These are phyloP conservation scores for Aureobasidium namibiae DNA, from an alignment of 2,329 filamentous ascomycete genomes.

Conservation along the genomic window DNA sequence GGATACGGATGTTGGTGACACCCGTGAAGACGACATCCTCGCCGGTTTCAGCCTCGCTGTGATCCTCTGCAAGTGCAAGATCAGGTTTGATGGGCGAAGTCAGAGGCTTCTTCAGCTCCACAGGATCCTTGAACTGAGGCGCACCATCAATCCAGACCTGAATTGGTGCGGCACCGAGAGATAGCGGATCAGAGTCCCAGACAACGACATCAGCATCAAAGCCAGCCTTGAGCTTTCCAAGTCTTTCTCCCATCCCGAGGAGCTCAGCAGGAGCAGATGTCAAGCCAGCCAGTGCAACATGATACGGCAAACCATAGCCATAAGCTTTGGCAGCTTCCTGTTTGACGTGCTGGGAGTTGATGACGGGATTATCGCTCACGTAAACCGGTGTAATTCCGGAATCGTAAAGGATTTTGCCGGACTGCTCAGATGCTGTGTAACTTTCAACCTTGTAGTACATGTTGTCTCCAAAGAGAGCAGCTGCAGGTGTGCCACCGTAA, in stretches of 20 bases:
- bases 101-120: slow-evolving; percentile 47
- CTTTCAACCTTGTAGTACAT: slow-evolving; percentile 66
- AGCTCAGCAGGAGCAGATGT: slow-evolving; percentile 33
- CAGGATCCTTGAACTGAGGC: slow-evolving; percentile 41
- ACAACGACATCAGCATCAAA: slow-evolving; percentile 37
- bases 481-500: slow-evolving; percentile 31
- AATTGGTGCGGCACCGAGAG: slow-evolving; percentile 30
- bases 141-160: slow-evolving; percentile 37
- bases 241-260: slow-evolving; percentile 30
- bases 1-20: slow-evolving; percentile 44
- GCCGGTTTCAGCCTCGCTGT: slow-evolving; percentile 25
- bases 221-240: slow-evolving; percentile 33
- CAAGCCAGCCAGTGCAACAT: slow-evolving; percentile 32
- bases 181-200: slow-evolving; percentile 37
- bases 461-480: slow-evolving; percentile 61
- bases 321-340: slow-evolving; percentile 46
- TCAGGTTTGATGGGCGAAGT: slow-evolving; percentile 33
- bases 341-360: slow-evolving; percentile 62
- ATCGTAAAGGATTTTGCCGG: slow-evolving; percentile 58
- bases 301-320: slow-evolving; percentile 33
- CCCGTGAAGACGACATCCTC: slow-evolving; percentile 49
- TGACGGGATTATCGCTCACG: slow-evolving; percentile 62
- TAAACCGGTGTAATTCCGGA: slow-evolving; percentile 58
- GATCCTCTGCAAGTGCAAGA: slow-evolving; percentile 33
- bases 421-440: slow-evolving; percentile 56